Conservation (phyloP, 2,329 filamentous ascomycete species). For the Coniochaeta sp. region DNA sequence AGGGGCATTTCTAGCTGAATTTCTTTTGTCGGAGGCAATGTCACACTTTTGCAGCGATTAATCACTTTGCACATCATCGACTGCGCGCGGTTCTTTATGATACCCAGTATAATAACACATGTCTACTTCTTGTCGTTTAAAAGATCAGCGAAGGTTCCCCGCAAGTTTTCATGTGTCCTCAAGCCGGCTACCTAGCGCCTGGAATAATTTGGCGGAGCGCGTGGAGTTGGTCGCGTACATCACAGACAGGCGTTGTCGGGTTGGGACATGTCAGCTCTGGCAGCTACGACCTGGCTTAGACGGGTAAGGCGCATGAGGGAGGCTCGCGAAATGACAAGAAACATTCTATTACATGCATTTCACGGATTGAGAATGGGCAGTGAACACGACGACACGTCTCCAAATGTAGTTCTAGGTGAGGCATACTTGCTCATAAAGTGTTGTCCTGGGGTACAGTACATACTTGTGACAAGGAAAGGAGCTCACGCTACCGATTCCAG, state of each 20-base stretch:
- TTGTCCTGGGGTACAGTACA: too few relatives aligned
- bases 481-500: too few relatives aligned
- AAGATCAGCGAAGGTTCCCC: neutral
- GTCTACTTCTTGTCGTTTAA: neutral
- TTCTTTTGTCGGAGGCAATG: neutral
- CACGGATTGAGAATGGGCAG: too few relatives aligned
- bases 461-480: too few relatives aligned
- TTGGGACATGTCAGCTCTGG: neutral
- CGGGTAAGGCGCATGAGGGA: neutral
- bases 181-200: neutral
- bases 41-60: neutral
- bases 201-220: neutral
- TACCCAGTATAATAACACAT: constrained; percentile 3
- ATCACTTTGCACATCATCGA: neutral
- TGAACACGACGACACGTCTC: too few relatives aligned
- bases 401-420: too few relatives aligned
- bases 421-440: too few relatives aligned
- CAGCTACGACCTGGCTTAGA: neutral
- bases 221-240: neutral
- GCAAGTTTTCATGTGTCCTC: neutral
- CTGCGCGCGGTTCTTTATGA: neutral
- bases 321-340: neutral
- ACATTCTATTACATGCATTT: neutral
- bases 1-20: constrained; percentile 1
- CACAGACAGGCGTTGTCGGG: neutral